phyloP scores from a whole-genome alignment of 805 yeast genomes.

The Candida nonsorbophila region DNA sequence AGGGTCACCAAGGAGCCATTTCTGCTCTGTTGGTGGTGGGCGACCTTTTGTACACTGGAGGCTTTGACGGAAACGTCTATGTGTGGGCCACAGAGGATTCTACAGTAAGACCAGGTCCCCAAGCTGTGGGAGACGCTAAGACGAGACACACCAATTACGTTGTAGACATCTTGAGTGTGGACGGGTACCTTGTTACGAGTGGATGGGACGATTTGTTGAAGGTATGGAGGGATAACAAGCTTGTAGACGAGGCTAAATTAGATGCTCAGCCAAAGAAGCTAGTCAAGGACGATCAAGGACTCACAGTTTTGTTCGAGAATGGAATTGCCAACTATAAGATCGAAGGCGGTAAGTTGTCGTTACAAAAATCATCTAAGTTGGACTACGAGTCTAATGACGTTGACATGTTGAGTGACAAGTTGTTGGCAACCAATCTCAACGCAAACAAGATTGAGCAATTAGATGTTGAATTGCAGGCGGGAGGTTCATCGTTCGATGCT shows the following conservation, averaged over 20 bases:
- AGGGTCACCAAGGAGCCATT: constrained; percentile 81
- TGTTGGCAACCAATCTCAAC: constrained; percentile 26
- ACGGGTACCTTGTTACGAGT: constrained; percentile 39
- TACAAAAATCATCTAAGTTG: constrained; percentile 13
- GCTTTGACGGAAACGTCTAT: constrained; percentile 73
- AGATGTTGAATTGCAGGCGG: constrained; percentile 40
- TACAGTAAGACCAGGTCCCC: constrained; percentile 15
- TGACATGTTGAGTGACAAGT: constrained; percentile 15
- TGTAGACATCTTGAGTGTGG: constrained; percentile 39
- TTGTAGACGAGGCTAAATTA: constrained; percentile 6
- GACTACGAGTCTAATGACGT: constrained; percentile 18
- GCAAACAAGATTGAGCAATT: constrained; percentile 26
- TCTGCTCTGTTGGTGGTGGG: constrained; percentile 45
- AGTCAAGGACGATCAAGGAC: constrained; percentile 18
- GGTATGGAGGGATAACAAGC: constrained; percentile 19
- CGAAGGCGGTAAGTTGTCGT: constrained; percentile 4
- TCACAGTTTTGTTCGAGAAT: constrained; percentile 27
- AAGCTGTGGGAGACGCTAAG: constrained; percentile 7
- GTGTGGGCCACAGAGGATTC: constrained; percentile 45
- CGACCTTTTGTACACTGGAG: constrained; percentile 50
- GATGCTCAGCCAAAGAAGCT: constrained; percentile 33
- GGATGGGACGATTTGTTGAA: constrained; percentile 89
- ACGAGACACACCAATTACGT: constrained; percentile 61
- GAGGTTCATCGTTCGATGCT: constrained; percentile 52
- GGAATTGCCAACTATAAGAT: constrained; percentile 18